A percentile compares a stretch with the other conserved stretches of the same genome.
Evolutionary conservation across 2,329 filamentous ascomycete genomes (phyloP).

Genomic region (Fusarium liriodendri): DNA sequence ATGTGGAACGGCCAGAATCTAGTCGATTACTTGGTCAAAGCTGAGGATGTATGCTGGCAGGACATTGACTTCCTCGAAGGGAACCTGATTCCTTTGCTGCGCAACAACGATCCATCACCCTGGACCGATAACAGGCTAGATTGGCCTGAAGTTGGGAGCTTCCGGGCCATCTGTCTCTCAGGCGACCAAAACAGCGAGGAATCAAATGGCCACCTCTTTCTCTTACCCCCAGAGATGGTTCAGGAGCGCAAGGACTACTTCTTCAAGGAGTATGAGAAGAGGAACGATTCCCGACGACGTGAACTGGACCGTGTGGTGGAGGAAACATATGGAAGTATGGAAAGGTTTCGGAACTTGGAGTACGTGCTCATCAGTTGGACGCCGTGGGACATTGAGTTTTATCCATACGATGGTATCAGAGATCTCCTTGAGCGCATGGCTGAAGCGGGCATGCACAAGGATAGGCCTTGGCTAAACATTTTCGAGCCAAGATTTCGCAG

Average conservation of each 20-base stretch:
- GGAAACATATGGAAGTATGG: slow-evolving; percentile 7
- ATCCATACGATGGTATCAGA: neutral
- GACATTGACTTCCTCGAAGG: slow-evolving; percentile 1
- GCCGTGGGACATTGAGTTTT: neutral
- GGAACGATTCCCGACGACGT: neutral
- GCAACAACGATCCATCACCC: neutral
- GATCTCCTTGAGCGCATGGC: slow-evolving; percentile 5
- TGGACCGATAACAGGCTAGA: neutral
- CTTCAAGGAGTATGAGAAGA: slow-evolving; percentile 1
- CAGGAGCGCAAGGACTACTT: slow-evolving; percentile 7
- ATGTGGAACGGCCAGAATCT: slow-evolving; percentile 13
- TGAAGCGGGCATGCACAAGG: slow-evolving; percentile 1
- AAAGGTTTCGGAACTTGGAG: neutral
- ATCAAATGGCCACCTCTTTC: neutral
- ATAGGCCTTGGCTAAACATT: slow-evolving; percentile 2
- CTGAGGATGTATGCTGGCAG: neutral
- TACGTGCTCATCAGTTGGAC: slow-evolving; percentile 6
- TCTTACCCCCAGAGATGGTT: neutral
- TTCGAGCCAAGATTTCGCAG: slow-evolving; percentile 8
- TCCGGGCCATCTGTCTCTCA: neutral
- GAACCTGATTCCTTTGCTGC: neutral
- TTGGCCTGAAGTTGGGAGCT: neutral
- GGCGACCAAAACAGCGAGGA: neutral
- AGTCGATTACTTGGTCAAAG: slow-evolving; percentile 1
- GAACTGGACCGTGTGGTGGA: slow-evolving; percentile 1